Evolutionary conservation across 2,329 filamentous ascomycete genomes (phyloP).

Genomic region (Simplicillium aogashimaense): DNA sequence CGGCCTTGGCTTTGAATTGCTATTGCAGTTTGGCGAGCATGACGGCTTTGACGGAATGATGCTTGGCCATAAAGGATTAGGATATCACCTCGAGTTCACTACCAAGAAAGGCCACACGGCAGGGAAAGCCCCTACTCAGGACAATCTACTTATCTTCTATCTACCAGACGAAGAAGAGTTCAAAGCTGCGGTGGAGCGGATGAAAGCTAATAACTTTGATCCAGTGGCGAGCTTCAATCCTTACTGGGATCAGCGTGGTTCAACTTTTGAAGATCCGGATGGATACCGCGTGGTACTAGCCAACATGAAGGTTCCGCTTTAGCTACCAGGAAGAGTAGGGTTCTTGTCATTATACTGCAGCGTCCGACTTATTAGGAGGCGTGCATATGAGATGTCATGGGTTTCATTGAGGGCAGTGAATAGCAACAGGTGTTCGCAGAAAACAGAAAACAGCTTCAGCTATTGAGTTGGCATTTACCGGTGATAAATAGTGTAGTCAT

Average conservation of each 20-base stretch:
- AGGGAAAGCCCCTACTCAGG: conserved; percentile 26
- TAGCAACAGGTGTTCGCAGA: too few species aligned
- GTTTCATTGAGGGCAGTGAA: too few species aligned
- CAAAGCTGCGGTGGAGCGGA: conserved; percentile 17
- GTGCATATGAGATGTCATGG: too few species aligned
- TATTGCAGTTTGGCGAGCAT: conserved; percentile 23
- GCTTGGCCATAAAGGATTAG: conserved; percentile 24
- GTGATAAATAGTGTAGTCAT: too few species aligned
- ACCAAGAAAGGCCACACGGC: conserved; percentile 20
- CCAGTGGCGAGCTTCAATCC: conserved; percentile 29
- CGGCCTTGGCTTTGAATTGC: conserved; percentile 26
- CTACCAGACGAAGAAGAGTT: conserved; percentile 20
- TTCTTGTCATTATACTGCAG: too few species aligned
- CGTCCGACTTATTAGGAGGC: too few species aligned
- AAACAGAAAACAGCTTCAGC: too few species aligned
- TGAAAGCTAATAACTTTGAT: conserved; percentile 22
- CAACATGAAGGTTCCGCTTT: conserved; percentile 13
- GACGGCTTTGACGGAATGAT: conserved; percentile 30
- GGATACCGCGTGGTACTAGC: conserved; percentile 32
- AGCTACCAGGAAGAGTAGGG: not conserved
- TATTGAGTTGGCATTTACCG: too few species aligned
- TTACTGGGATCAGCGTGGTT: conserved; percentile 33
- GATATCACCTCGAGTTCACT: conserved; percentile 34
- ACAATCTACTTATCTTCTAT: conserved; percentile 35
- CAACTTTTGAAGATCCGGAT: conserved; percentile 33